Base-by-base conservation (phyloP, 2,329 filamentous ascomycete species). In the Lachnellula hyalina region DNA sequence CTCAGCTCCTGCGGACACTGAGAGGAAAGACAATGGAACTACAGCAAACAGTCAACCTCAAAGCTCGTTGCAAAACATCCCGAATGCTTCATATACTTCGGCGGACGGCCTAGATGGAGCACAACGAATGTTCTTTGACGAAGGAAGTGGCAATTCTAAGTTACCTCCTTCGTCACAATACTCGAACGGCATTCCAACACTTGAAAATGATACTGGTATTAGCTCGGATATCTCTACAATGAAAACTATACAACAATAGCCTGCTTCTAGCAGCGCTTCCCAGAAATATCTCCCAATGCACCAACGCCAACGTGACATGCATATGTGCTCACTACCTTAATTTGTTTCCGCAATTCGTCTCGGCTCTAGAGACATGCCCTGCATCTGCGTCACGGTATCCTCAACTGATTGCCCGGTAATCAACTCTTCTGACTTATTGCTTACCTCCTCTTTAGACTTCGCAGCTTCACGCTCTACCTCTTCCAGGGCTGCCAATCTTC, bases 401-500 rank as follows among this genome's bases (percentile, higher is more conserved):
- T 57, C 56, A 48, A 67, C n/a, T 49, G 51, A 45, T 51, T 51
- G 41, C 48, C 53, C 49, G n/a, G 23, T 50, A 32, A 42, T 51
- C 12, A 44, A 8, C 25, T 54, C 55, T 21, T 55, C 57, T 23
- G 42, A 51, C 40, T 59, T 49, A 25, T 53, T 60, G 49, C 53
- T 53, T 12, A 55, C 54, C 6, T 53, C 52, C 40, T 61, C 58
- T 47, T 49, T 60, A 12, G 44, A 25, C 21, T 17, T 46, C 44
- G 44, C 14, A 32, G 64, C 58, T 45, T 59, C 49, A 12, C 56
- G 49, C 49, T 66, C 65, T 15, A 58, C 55, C 35, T 63, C 55
- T 25, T 60, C 55, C 38, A 71, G 47, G 42, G 56, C 63, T 56
- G 64, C 66, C 48, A 69, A 50, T 28, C 58, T 64, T 49, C 49